Conservation (phyloP, 192 early-diverging fungal genomes). For the Fimicolochytrium jonesii region DNA sequence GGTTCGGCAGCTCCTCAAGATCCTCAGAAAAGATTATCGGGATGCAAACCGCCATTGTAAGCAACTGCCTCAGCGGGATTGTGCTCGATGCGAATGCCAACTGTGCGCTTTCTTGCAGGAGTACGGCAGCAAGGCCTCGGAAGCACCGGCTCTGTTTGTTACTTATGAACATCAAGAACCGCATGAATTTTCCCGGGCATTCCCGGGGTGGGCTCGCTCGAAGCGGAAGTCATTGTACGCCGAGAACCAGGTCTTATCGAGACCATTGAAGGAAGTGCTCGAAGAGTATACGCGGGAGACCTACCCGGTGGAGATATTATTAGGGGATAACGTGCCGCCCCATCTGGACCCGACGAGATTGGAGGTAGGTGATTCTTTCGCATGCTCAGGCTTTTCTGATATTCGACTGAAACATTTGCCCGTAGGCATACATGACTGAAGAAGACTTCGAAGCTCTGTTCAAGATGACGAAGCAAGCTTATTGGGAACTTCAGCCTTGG, state of each 20-base stretch:
- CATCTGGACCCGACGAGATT: slow-evolving; percentile 31
- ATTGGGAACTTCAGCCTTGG: slow-evolving; percentile 26
- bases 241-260: too few relatives aligned
- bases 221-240: too few relatives aligned
- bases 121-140: too few relatives aligned
- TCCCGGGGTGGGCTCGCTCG: slow-evolving; percentile 37
- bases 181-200: slow-evolving; percentile 14
- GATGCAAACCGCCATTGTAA: slow-evolving; percentile 6
- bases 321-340: slow-evolving; percentile 19
- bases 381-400: not conserved
- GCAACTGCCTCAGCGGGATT: too few relatives aligned
- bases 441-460: slow-evolving; percentile 30
- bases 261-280: slow-evolving; percentile 21
- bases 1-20: slow-evolving; percentile 24
- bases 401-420: too few relatives aligned
- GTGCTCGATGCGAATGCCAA: too few relatives aligned
- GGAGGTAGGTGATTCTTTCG: slow-evolving; percentile 2
- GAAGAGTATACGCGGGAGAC: slow-evolving; percentile 12
- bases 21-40: slow-evolving; percentile 24
- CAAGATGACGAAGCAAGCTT: slow-evolving; percentile 26
- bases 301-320: slow-evolving; percentile 19
- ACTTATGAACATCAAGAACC: slow-evolving; percentile 31
- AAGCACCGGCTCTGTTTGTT: slow-evolving; percentile 9
- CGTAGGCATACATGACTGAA: slow-evolving; percentile 32
- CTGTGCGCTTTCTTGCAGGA: too few relatives aligned